Conservation (phyloP, 495 filamentous ascomycete genomes). For the Tuber aestivum region DNA sequence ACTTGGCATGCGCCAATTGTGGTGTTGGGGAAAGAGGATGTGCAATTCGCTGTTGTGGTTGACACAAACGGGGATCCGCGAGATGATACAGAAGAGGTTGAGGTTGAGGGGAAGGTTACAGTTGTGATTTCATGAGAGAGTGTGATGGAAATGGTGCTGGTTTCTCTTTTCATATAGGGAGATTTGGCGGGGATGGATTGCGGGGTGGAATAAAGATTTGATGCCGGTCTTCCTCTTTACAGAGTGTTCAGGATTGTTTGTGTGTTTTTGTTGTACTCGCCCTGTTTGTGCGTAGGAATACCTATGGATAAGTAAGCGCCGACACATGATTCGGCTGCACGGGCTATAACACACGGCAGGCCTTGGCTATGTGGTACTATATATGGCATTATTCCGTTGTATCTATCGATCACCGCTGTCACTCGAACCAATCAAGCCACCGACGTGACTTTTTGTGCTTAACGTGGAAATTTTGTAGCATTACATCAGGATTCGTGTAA, state of each 20-base stretch:
- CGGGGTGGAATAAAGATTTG: not conserved
- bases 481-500: not conserved
- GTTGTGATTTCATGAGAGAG: constrained; percentile 44
- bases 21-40: constrained; percentile 61
- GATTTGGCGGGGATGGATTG: not conserved
- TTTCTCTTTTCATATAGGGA: not conserved
- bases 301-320: not conserved
- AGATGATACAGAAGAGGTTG: constrained; percentile 88
- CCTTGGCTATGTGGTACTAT: not conserved
- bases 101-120: constrained; percentile 47
- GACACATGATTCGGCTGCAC: not conserved
- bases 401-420: not conserved
- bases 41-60: constrained; percentile 85
- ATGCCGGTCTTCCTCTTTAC: not conserved
- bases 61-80: constrained; percentile 73
- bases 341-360: not conserved
- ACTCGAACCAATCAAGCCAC: constrained; percentile 1
- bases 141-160: constrained; percentile 43
- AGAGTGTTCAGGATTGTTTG: not conserved
- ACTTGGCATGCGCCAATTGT: constrained; percentile 99
- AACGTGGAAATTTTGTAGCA: not conserved
- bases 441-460: not conserved
- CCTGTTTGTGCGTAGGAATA: not conserved
- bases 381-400: not conserved
- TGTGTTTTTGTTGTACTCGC: not conserved